phyloP scores from a whole-genome alignment of 805 yeast species.

The Wickerhamiella nectarea region DNA sequence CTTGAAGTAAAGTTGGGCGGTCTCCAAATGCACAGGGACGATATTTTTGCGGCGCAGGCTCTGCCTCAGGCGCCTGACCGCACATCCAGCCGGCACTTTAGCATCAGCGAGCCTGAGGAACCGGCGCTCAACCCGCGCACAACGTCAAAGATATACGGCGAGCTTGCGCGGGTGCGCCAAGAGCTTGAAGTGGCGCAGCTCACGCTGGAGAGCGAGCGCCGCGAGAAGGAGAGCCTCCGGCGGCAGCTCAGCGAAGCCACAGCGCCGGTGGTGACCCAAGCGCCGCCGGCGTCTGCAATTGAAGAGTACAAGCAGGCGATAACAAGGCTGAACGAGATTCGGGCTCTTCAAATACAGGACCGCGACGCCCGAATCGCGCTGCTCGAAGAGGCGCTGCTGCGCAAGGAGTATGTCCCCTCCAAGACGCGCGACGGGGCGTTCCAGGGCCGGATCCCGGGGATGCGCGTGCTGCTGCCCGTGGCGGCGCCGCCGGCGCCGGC shows the following conservation, averaged over 20 bases:
- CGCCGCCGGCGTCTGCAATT: neutral
- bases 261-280: too few relatives aligned
- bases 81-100: neutral
- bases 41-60: neutral
- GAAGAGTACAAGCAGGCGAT: conserved; percentile 12
- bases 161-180: neutral
- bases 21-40: neutral
- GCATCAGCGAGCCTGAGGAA: neutral
- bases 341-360: conserved; percentile 5
- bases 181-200: neutral
- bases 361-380: conserved; percentile 7
- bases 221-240: neutral
- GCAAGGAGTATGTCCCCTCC: neutral
- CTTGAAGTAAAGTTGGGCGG: neutral
- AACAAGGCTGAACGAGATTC: conserved; percentile 11
- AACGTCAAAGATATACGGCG: neutral
- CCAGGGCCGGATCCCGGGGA: neutral
- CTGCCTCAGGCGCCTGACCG: neutral
- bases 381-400: conserved; percentile 7
- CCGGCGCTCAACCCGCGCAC: neutral
- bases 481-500: neutral
- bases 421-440: neutral
- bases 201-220: too few relatives aligned
- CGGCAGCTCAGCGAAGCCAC: too few relatives aligned
- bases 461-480: conserved; percentile 2